phyloP scores from a whole-genome alignment of 2,329 filamentous ascomycete species.

The Emydomyces testavorans region DNA sequence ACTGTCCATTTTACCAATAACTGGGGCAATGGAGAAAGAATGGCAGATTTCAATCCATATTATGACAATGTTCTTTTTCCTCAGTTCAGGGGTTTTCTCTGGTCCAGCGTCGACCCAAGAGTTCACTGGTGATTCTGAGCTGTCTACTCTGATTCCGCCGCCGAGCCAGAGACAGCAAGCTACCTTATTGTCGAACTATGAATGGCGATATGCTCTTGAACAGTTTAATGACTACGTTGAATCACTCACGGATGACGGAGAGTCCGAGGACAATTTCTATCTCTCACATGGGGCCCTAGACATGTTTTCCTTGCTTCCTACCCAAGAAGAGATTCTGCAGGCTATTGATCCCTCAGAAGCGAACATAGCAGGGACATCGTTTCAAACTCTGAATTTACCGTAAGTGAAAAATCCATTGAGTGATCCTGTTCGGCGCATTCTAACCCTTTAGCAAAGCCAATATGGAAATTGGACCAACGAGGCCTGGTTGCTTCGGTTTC shows the following conservation, averaged over 20 bases:
- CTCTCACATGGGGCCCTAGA: neutral
- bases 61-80: neutral
- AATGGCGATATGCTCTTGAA: neutral
- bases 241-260: neutral
- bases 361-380: neutral
- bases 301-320: slow-evolving; percentile 4
- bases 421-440: neutral
- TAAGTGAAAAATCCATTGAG: slow-evolving; percentile 1
- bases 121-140: neutral
- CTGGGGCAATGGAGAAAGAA: neutral
- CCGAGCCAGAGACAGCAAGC: neutral
- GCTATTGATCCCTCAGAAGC: slow-evolving; percentile 1
- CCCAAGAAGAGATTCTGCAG: slow-evolving; percentile 6
- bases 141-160: neutral
- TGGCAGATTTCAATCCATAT: neutral
- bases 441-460: slow-evolving; percentile 4
- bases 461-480: slow-evolving; percentile 70
- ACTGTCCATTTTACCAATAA: neutral
- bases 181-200: neutral
- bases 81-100: neutral
- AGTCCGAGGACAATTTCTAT: neutral
- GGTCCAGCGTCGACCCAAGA: neutral
- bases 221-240: slow-evolving; percentile 3
- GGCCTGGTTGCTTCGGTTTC: slow-evolving; percentile 65
- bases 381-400: slow-evolving; percentile 13